Evolutionary conservation across 495 filamentous ascomycete genomes (phyloP).

Genomic region (Penicillium waksmanii): DNA sequence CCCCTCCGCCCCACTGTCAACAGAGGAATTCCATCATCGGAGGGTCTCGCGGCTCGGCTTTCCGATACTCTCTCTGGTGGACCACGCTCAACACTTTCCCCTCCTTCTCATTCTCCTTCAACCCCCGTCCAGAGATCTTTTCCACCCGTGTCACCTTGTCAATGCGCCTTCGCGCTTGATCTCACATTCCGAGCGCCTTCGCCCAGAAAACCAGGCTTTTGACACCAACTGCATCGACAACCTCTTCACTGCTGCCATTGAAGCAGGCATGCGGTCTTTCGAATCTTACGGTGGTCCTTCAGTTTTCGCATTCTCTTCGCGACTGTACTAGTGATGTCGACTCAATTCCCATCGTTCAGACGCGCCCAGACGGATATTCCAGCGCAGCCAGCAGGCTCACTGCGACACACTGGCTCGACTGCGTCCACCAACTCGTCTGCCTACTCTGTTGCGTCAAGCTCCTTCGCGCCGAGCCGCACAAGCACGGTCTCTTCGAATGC

Average conservation of each 20-base stretch:
- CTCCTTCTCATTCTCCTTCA: neutral
- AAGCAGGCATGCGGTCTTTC: conserved; percentile 52
- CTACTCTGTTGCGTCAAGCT: conserved; percentile 70
- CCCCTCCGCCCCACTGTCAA: conserved; percentile 35
- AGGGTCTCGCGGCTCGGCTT: conserved; percentile 6
- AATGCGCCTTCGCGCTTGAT: conserved; percentile 30
- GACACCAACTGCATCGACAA: conserved; percentile 20
- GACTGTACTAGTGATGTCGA: conserved; percentile 43
- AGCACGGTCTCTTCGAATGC: conserved; percentile 78
- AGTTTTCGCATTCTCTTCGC: conserved; percentile 36
- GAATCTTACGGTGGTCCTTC: conserved; percentile 31
- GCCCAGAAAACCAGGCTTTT: neutral
- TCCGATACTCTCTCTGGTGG: conserved; percentile 8
- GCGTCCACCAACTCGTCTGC: conserved; percentile 78
- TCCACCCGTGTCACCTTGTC: neutral
- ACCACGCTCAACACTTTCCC: conserved; percentile 5
- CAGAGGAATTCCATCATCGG: conserved; percentile 27
- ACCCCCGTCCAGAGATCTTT: neutral
- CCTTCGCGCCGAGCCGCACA: conserved; percentile 68
- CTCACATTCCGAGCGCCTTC: conserved; percentile 31
- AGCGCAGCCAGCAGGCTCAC: conserved; percentile 58
- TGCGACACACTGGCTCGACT: conserved; percentile 70
- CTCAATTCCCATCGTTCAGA: conserved; percentile 51
- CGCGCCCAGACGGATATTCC: conserved; percentile 69
- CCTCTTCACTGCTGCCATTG: conserved; percentile 33